Percentiles rank a stretch among this genome's conserved stretches.
These are phyloP conservation scores for Hebeloma cylindrosporum DNA, from an alignment of 768 basidiomycete genomes.

Conservation along the genomic window DNA sequence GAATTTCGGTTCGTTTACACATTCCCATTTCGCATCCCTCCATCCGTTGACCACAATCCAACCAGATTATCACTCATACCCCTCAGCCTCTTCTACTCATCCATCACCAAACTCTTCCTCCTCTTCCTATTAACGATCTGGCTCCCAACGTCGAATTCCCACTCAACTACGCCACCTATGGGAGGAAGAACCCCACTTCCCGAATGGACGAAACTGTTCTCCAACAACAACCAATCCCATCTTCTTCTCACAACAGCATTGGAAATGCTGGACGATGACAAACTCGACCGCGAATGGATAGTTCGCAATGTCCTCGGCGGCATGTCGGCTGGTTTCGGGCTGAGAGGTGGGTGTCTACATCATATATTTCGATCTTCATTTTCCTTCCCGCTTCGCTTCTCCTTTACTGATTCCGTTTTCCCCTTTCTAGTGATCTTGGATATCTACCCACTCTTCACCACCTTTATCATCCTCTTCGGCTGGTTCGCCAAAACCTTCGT, in stretches of 20 bases:
- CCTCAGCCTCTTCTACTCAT: slow-evolving; percentile 80
- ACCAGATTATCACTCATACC: slow-evolving; percentile 73
- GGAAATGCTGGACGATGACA: slow-evolving; percentile 67
- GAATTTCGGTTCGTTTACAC: slow-evolving; percentile 56
- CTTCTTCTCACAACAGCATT: slow-evolving; percentile 42
- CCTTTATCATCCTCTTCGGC: slow-evolving; percentile 69
- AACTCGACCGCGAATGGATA: slow-evolving; percentile 79
- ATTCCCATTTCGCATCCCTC: neutral
- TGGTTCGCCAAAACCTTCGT: slow-evolving; percentile 71
- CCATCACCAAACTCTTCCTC: slow-evolving; percentile 79
- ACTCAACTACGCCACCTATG: slow-evolving; percentile 9
- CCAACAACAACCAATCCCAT: slow-evolving; percentile 34
- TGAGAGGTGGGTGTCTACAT: slow-evolving; percentile 74
- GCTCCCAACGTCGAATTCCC: slow-evolving; percentile 52
- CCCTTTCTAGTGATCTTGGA: slow-evolving; percentile 66
- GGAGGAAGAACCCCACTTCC: slow-evolving; percentile 25
- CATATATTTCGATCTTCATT: too few relatives aligned
- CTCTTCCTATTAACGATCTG: slow-evolving; percentile 82
- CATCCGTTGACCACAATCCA: neutral
- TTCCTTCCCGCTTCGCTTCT: neutral
- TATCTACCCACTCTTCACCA: slow-evolving; percentile 71
- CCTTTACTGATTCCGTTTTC: neutral
- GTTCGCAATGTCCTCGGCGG: slow-evolving; percentile 83
- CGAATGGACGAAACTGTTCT: slow-evolving; percentile 27
- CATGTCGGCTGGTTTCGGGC: slow-evolving; percentile 83